Evolutionary conservation across 805 yeast species (phyloP).

Genomic region (Helenozyma rhizophorensis): DNA sequence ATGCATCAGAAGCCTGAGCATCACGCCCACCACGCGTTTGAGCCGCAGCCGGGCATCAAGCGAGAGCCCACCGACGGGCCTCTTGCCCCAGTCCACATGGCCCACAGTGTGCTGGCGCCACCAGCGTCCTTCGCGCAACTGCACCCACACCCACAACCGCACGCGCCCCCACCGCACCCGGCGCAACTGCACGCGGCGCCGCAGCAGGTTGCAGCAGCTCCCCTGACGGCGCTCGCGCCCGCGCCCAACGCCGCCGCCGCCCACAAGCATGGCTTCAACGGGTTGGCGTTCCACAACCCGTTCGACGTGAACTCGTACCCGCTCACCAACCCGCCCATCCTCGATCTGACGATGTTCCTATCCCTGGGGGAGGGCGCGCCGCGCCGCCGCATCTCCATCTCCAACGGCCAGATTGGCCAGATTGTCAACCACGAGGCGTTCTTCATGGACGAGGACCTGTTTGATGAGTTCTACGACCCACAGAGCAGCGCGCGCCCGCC

Average conservation of each 20-base stretch:
- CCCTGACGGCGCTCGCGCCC: neutral
- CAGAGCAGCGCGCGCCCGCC: constrained; percentile 3
- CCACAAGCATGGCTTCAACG: constrained; percentile 8
- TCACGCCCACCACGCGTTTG: too few relatives aligned
- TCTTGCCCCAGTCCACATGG: too few relatives aligned
- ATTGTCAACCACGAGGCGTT: constrained; percentile 46
- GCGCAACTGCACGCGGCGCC: neutral
- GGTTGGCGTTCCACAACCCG: constrained; percentile 28
- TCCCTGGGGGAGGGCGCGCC: constrained; percentile 27
- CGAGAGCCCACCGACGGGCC: too few relatives aligned
- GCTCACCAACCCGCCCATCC: constrained; percentile 44
- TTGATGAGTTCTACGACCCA: constrained; percentile 17
- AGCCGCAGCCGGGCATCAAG: too few relatives aligned
- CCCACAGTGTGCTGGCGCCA: too few relatives aligned
- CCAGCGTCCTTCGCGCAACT: neutral
- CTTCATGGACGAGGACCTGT: constrained; percentile 23
- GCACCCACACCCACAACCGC: constrained; percentile 2
- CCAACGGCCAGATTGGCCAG: constrained; percentile 84
- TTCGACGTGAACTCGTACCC: constrained; percentile 39
- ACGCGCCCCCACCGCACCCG: neutral
- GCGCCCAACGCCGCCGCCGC: neutral
- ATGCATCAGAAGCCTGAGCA: too few relatives aligned
- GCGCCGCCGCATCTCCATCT: constrained; percentile 73
- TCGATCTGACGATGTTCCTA: constrained; percentile 39
- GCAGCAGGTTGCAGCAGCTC: constrained; percentile 1